Evolutionary conservation across 1,284 basidiomycete species (phyloP), one percentile per base, ranked within the genome.

Genomic region (Porogramme epimiltina): DNA sequence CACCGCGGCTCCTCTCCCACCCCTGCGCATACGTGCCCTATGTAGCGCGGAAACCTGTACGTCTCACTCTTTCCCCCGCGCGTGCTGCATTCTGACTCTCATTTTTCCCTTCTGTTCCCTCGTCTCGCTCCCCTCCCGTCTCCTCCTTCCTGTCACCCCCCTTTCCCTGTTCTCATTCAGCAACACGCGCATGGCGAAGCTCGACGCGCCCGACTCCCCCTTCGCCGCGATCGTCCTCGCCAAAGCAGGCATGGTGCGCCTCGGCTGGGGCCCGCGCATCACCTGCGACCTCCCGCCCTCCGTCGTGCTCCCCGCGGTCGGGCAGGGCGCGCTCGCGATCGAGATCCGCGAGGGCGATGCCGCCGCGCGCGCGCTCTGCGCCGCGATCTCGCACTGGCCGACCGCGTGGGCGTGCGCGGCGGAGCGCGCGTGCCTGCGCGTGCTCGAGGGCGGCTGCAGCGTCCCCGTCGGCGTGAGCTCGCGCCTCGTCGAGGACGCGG

Each of bases 401-500:
- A 93, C 92, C 0, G 79, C 87, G 52, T 91, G 86, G 85, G 73
- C 67, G 48, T 91, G 89, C 63, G 74, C 79, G 19, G 92, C 93
- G 6, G 97, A 99, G 71, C 84, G 96, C 11, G 90, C 89, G 1
- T 87, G 92, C 68, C 76, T 99, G 57, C 79, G 88, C 33, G 87
- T 91, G 33, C 78, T 99, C 47, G 96, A 99, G 70, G 97, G 97
- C 11, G 97, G 95, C 24, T 99, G 97, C 71, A 95, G 91, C 54
- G 94, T 99, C 1, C 97, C 96, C 0, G 95, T 98, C n/a, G 95
- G 96, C 16, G 88, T 93, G 26, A 77, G 81, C 52, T 88, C 84
- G 42, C 69, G 67, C 47, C 63, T 86, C 55, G 67, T 65, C 51
- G 66, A 58, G 11, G 60, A 66, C 49, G 57, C 64, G 44, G 62